Evolutionary conservation across 1,139 yeast genomes (phyloP).

Genomic region (Blastobotrys capitulatus): DNA sequence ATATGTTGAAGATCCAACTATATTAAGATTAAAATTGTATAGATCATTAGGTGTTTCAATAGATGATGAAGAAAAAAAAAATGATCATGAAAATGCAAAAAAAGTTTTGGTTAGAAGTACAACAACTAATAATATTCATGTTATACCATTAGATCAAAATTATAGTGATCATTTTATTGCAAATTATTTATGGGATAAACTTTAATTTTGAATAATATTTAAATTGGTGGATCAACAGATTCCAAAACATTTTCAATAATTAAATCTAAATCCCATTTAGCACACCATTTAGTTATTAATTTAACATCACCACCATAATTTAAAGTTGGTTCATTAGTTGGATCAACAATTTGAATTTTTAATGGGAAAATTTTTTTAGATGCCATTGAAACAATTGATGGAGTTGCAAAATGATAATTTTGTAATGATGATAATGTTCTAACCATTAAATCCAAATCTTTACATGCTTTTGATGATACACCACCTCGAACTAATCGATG

Average conservation of each 20-base stretch:
- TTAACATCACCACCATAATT: slow-evolving; percentile 49
- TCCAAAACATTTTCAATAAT: slow-evolving; percentile 46
- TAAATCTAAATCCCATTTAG: slow-evolving; percentile 41
- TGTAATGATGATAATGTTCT: slow-evolving; percentile 40
- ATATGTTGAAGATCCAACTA: slow-evolving; percentile 33
- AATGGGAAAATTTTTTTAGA: slow-evolving; percentile 45
- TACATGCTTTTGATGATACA: slow-evolving; percentile 41
- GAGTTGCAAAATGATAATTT: slow-evolving; percentile 42
- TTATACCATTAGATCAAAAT: slow-evolving; percentile 50
- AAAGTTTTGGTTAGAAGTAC: slow-evolving; percentile 50
- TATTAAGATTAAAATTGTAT: slow-evolving; percentile 37
- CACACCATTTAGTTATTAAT: slow-evolving; percentile 38
- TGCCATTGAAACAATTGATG: slow-evolving; percentile 45
- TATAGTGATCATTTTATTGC: slow-evolving; percentile 61
- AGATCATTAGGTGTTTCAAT: slow-evolving; percentile 36
- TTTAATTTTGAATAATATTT: slow-evolving; percentile 25
- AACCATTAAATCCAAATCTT: slow-evolving; percentile 40
- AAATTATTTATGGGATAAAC: slow-evolving; percentile 66
- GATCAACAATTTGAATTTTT: slow-evolving; percentile 35
- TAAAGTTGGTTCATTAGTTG: slow-evolving; percentile 46
- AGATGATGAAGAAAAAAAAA: no score
- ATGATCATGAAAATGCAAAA: slow-evolving; percentile 29
- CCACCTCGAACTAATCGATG: slow-evolving; percentile 50
- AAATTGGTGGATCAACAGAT: slow-evolving; percentile 45
- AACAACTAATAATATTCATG: slow-evolving; percentile 43